A percentile compares a stretch with the other conserved stretches of the same genome.
Conservation (phyloP, 1,284 basidiomycete genomes). For the Ustilago cynodontis region DNA sequence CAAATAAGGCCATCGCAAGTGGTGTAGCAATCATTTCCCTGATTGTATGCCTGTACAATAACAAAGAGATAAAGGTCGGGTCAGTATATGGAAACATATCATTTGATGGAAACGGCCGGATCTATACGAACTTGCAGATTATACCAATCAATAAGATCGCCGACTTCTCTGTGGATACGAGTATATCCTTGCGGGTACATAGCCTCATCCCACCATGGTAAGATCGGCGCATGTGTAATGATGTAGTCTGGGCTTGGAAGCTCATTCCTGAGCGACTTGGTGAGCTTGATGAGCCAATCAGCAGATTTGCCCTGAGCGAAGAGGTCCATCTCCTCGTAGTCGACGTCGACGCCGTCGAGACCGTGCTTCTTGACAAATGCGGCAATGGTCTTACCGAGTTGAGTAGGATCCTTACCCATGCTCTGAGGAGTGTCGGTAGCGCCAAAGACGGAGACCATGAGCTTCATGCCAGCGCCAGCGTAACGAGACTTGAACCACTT, state of each 20-base stretch:
- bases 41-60: constrained; percentile 56
- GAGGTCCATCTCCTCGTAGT: constrained; percentile 74
- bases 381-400: constrained; percentile 51
- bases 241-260: constrained; percentile 71
- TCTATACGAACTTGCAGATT: constrained; percentile 69
- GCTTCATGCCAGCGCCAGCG: constrained; percentile 71
- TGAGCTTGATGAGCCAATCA: constrained; percentile 71
- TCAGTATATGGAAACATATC: neutral
- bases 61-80: neutral
- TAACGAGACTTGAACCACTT: constrained; percentile 70
- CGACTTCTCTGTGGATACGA: constrained; percentile 45
- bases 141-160: constrained; percentile 71
- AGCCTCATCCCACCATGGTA: constrained; percentile 56
- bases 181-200: constrained; percentile 46
- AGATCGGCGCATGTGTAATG: constrained; percentile 65
- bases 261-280: constrained; percentile 70
- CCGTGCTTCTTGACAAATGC: constrained; percentile 72
- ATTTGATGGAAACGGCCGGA: too few relatives aligned
- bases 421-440: constrained; percentile 74
- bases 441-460: constrained; percentile 70
- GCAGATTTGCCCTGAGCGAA: constrained; percentile 38
- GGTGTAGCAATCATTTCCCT: constrained; percentile 31
- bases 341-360: constrained; percentile 76
- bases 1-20: constrained; percentile 72
- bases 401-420: constrained; percentile 29